Evolutionary conservation across 169 alveolate species (phyloP).

Genomic region (Cryptosporidium parvum): DNA sequence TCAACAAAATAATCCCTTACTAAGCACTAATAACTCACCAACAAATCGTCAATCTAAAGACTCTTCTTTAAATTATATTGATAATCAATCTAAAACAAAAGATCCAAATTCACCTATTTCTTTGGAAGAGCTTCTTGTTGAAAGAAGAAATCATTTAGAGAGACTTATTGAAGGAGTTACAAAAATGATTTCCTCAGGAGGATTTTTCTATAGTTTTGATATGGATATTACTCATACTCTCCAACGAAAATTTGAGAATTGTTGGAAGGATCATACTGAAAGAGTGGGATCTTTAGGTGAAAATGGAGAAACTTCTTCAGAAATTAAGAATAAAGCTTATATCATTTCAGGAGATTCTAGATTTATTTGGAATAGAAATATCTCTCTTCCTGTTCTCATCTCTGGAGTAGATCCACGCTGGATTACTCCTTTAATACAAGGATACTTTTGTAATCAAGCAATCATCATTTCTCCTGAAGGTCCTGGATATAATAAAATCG

Average conservation of each 20-base stretch:
- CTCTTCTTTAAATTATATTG: neutral
- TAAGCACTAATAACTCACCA: neutral
- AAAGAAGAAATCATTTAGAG: constrained; percentile 19
- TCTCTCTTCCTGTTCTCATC: constrained; percentile 40
- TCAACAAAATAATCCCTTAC: neutral
- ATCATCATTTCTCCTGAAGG: constrained; percentile 64
- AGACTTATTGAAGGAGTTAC: constrained; percentile 66
- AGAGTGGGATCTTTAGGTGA: constrained; percentile 38
- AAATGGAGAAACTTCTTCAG: neutral
- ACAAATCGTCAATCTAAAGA: neutral
- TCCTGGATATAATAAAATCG: constrained; percentile 57
- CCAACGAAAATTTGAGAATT: constrained; percentile 47
- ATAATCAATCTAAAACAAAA: neutral
- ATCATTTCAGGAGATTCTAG: constrained; percentile 58
- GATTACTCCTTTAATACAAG: constrained; percentile 85
- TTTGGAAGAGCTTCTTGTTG: constrained; percentile 45
- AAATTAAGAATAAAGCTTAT: constrained; percentile 34
- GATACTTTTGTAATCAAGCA: constrained; percentile 77
- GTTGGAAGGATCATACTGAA: constrained; percentile 29
- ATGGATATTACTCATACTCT: constrained; percentile 50
- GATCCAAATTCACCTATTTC: neutral
- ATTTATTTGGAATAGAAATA: constrained; percentile 61
- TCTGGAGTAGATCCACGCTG: constrained; percentile 80
- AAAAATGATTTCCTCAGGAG: constrained; percentile 70
- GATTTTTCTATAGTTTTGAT: constrained; percentile 68